Base-by-base conservation (phyloP, 495 filamentous ascomycete species). In the Jackrogersella minutella region DNA sequence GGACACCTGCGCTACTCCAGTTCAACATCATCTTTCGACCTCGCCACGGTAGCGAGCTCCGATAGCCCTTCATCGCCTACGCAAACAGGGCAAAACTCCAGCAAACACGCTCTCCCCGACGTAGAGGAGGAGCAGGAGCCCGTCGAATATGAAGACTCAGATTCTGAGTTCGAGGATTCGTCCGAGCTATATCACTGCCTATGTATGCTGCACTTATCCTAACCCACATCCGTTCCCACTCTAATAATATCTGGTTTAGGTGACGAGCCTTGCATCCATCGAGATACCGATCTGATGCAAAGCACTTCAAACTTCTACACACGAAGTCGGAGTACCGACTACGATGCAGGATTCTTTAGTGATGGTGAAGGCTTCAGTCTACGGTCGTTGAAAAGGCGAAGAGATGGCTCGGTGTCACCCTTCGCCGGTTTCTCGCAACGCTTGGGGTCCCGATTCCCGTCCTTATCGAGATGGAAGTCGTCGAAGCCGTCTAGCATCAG, bases 391-490 rank as follows among this genome's bases (percentile, higher is more conserved):
- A 90, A 88, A 41, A 80, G 78, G 66, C 76, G 74, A 64, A 85
- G 87, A 51, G 80, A 88, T 50, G 90, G 87, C 5, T 86, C 86
- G 31, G 89, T 89, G 44, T 83, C 85, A 0, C 81, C 90, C 1
- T 76, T 87, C n/a, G 80, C 84, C 57, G 85, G 82, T 43, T 82
- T 91, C 54, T 82, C 91, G 22, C 85, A 87, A 30, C 85, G 90
- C 37, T 77, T 94, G 58, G 85, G 88, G 43, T 87, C 87, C 2
- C 84, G 86, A 53, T 88, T 95, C 56, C 89, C 91, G 2, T 92
- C 88, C 31, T 81, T 95, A 47, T 85, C 89, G 0, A 86, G 84
- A 16, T 88, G 87, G 72, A 87, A 86, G 80, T 84, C 82, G 39
- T 80, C 86, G 14, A 87, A 81, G 68, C 77, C 84, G 51, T 73